These are phyloP conservation scores for Pythium phragmitis DNA, from an alignment of 352 stramenopile species.

Conservation along the genomic window DNA sequence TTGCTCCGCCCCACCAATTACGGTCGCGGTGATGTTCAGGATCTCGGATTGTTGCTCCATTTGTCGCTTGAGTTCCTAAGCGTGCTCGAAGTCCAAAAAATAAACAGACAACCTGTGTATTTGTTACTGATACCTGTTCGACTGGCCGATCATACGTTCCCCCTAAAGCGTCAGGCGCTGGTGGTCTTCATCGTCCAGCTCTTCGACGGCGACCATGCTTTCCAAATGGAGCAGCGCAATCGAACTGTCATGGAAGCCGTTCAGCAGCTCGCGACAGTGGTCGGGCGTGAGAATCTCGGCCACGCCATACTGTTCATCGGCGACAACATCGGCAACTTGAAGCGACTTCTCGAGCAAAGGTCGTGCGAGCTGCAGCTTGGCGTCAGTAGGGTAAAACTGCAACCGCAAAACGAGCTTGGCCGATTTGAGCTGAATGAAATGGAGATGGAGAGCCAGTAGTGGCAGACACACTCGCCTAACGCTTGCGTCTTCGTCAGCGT, in stretches of 20 bases:
- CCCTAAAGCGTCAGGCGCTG: conserved; percentile 4
- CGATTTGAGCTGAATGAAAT: conserved; percentile 79
- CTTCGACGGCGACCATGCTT: conserved; percentile 17
- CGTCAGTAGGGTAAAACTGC: conserved; percentile 55
- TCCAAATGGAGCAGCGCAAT: conserved; percentile 62
- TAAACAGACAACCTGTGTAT: background rate
- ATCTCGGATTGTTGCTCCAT: too few relatives aligned
- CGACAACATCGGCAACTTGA: conserved; percentile 73
- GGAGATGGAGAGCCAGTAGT: conserved; percentile 64
- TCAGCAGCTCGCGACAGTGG: conserved; percentile 66
- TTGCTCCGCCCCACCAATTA: too few relatives aligned
- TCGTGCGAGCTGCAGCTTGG: conserved; percentile 54
- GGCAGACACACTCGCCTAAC: conserved; percentile 65
- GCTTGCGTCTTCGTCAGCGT: conserved; percentile 40
- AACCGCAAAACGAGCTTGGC: conserved; percentile 69
- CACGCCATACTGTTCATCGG: conserved; percentile 74
- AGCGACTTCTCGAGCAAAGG: conserved; percentile 73
- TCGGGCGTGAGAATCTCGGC: conserved; percentile 56
- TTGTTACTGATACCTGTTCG: background rate
- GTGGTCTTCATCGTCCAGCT: conserved; percentile 18
- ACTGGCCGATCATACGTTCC: background rate
- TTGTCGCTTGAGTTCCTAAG: too few relatives aligned
- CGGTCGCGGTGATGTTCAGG: too few relatives aligned
- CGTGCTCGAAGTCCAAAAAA: background rate
- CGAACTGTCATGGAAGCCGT: conserved; percentile 66